A percentile compares a stretch with the other conserved stretches of the same genome.
phyloP scores from a whole-genome alignment of 2,329 filamentous ascomycete genomes.

The Gnomoniopsis sp. region DNA sequence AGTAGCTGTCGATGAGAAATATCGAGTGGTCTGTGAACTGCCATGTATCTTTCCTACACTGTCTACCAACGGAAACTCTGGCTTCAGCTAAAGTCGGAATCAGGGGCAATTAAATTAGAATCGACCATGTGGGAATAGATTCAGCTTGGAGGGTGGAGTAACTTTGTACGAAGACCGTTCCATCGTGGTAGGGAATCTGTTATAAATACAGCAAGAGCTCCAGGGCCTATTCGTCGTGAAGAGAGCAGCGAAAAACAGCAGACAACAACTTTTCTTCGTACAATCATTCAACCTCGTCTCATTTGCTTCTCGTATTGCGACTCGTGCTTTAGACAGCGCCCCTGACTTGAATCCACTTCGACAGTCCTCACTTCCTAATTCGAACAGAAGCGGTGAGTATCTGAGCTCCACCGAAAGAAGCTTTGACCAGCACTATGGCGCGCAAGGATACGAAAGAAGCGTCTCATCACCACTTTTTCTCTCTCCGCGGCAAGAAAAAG shows the following conservation, averaged over 20 bases:
- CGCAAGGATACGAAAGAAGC: conserved; percentile 15
- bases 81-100: background rate
- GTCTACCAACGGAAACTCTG: background rate
- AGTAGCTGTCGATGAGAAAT: background rate
- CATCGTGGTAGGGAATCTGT: background rate
- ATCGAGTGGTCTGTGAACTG: background rate
- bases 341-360: conserved; percentile 15
- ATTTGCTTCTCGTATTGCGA: conserved; percentile 17
- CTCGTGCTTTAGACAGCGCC: conserved; percentile 13
- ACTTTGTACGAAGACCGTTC: conserved; percentile 9
- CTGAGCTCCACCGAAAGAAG: conserved; percentile 16
- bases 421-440: conserved; percentile 15
- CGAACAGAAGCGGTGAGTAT: conserved; percentile 18
- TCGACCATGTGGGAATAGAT: background rate
- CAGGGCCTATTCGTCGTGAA: background rate
- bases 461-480: conserved; percentile 18
- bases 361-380: conserved; percentile 17
- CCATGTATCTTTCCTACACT: too few relatives aligned
- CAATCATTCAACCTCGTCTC: conserved; percentile 7
- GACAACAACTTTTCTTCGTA: conserved; percentile 7
- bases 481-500: conserved; percentile 18
- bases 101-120: background rate
- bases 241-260: background rate
- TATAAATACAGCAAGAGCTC: conserved; percentile 15
- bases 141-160: background rate